These are phyloP conservation scores for Hericium alpestre DNA, from an alignment of 768 basidiomycete species.

Conservation along the genomic window DNA sequence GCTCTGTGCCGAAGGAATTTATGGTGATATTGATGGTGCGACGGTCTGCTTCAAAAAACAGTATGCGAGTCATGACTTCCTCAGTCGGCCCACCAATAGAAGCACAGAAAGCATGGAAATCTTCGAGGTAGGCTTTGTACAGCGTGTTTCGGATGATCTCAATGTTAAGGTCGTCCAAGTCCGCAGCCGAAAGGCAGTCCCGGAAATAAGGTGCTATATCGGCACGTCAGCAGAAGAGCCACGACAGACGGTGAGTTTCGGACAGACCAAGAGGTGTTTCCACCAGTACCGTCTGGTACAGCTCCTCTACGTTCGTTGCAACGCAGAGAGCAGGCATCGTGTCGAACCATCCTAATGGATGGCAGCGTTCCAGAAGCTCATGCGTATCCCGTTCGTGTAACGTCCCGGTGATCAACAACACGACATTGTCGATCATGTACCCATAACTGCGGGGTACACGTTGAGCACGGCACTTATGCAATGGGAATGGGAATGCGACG, in stretches of 20 bases:
- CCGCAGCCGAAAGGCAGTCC: conserved; percentile 86
- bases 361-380: conserved; percentile 91
- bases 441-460: conserved; percentile 53
- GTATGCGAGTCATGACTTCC: conserved; percentile 85
- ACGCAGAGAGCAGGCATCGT: conserved; percentile 99
- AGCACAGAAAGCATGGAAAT: conserved; percentile 79
- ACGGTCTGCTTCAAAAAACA: conserved; percentile 94
- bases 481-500: conserved; percentile 20
- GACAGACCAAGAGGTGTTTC: conserved; percentile 90
- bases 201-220: conserved; percentile 85
- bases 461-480: background rate
- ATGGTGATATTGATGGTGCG: conserved; percentile 97
- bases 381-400: conserved; percentile 95
- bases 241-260: background rate
- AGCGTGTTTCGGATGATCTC: conserved; percentile 99
- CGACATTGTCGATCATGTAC: conserved; percentile 99
- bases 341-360: conserved; percentile 93
- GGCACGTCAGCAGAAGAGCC: background rate
- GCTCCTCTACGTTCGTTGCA: conserved; percentile 95
- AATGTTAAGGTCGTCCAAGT: conserved; percentile 97
- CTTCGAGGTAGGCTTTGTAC: conserved; percentile 97
- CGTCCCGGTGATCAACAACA: conserved; percentile 93
- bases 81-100: conserved; percentile 77
- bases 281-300: conserved; percentile 92
- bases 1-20: conserved; percentile 94